Evolutionary conservation across 148 eudicot species (phyloP).

Genomic region (Cornus florida): DNA sequence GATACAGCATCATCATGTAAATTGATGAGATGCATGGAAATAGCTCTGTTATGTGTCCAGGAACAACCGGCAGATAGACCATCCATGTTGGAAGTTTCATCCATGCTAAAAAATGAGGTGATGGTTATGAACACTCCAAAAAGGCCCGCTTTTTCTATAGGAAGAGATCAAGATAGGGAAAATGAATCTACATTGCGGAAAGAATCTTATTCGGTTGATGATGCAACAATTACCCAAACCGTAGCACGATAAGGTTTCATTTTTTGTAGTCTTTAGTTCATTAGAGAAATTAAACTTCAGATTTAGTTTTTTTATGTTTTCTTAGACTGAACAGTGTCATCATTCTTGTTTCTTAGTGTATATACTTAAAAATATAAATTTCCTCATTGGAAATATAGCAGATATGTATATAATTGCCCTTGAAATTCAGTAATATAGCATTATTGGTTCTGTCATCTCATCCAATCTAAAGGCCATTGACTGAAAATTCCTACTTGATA

Average conservation of each 20-base stretch:
- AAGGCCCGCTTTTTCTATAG: constrained; percentile 18
- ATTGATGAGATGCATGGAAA: constrained; percentile 32
- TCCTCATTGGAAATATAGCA: too few relatives aligned
- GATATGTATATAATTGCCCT: too few relatives aligned
- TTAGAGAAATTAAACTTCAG: too few relatives aligned
- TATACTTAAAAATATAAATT: too few relatives aligned
- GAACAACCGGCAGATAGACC: constrained; percentile 40
- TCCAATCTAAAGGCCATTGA: too few relatives aligned
- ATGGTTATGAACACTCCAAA: constrained; percentile 22
- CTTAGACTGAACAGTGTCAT: too few relatives aligned
- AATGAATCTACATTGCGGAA: neutral
- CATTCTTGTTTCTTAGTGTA: too few relatives aligned
- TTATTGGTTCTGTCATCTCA: too few relatives aligned
- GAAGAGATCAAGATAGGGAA: neutral
- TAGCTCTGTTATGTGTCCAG: constrained; percentile 40
- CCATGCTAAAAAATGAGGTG: constrained; percentile 36
- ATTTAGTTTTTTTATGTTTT: too few relatives aligned
- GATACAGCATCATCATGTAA: constrained; percentile 18
- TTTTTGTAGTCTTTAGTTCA: too few relatives aligned
- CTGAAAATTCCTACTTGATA: too few relatives aligned
- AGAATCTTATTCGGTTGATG: constrained; percentile 11
- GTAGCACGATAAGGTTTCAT: constrained; percentile 11
- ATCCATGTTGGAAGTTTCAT: constrained; percentile 39
- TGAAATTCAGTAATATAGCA: too few relatives aligned
- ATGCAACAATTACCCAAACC: constrained; percentile 16